Base-by-base conservation (phyloP, 2,329 filamentous ascomycete species). In the Claviceps sp. region DNA sequence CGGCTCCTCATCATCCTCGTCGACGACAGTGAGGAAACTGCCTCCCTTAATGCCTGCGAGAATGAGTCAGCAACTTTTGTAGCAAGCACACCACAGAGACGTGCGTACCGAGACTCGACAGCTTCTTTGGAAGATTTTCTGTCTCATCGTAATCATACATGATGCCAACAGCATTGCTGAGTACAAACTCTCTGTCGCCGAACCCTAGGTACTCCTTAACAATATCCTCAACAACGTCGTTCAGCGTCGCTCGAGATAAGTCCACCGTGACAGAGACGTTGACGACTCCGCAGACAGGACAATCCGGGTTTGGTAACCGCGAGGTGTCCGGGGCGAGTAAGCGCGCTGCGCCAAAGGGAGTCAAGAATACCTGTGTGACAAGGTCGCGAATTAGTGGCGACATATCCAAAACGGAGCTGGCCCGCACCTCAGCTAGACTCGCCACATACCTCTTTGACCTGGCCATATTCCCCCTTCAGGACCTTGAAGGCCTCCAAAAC, bases 401-500 rank as follows among this genome's bases (percentile, higher is more conserved):
- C 10, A 42, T 57, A 42, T 57, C 48, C 13, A 47, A 24, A 7
- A 38, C 5, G 14, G 42, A 24, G 13, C 22, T 13, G 13, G 42
- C 22, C 46, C 14, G 7, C 16, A 22, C 17, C 14, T n/a, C 30
- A 34, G 30, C 10, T 19, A 24, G 13, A 24, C 26, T 26, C 43
- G 30, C 30, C 8, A 58, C 67, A 56, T 66, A 84, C 84, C 77
- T 93, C 91, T 65, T 85, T 90, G 0, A 84, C 82, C 59, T 82
- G 79, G 38, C 75, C 70, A 54, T 84, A 84, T 48, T 90, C 80
- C 19, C 81, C 79, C 62, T 76, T 84, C 53, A 98, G 71, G 24
- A 97, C 84, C 67, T 96, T 97, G 74, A 94, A 93, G 0, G 90
- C 84, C 66, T 97, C 85, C 26, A 98, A 72, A 6, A 97, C 89